A percentile compares a stretch with the other conserved stretches of the same genome.
Conservation (phyloP, 169 alveolate genomes). For the Plasmodium vinckei region DNA sequence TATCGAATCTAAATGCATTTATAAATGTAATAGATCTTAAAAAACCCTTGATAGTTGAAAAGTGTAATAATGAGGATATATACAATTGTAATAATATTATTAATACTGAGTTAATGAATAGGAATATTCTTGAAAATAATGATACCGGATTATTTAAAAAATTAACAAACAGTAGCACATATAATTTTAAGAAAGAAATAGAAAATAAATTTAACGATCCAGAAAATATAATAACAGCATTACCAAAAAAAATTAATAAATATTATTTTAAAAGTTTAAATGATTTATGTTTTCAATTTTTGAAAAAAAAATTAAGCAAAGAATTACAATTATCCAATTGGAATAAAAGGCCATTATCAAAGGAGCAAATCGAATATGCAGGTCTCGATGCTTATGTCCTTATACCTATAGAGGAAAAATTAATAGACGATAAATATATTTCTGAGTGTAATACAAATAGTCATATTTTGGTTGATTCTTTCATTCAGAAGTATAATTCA, state of each 20-base stretch:
- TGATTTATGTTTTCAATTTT: slow-evolving; percentile 81
- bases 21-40: slow-evolving; percentile 53
- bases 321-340: slow-evolving; percentile 89
- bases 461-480: slow-evolving; percentile 13
- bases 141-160: slow-evolving; percentile 49
- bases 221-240: slow-evolving; percentile 7
- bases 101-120: slow-evolving; percentile 22
- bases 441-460: slow-evolving; percentile 44
- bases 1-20: slow-evolving; percentile 11
- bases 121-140: slow-evolving; percentile 47
- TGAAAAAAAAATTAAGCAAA: slow-evolving; percentile 85
- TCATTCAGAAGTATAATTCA: slow-evolving; percentile 39
- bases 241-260: background rate
- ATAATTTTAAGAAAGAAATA: slow-evolving; percentile 25
- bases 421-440: slow-evolving; percentile 33
- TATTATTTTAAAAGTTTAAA: slow-evolving; percentile 78
- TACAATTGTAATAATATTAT: background rate
- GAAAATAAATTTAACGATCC: background rate
- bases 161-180: slow-evolving; percentile 13
- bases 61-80: background rate
- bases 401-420: slow-evolving; percentile 61
- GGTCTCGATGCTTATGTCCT: slow-evolving; percentile 90
- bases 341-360: slow-evolving; percentile 90
- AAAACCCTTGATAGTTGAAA: slow-evolving; percentile 24
- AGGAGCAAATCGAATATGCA: slow-evolving; percentile 89